Evolutionary conservation across 768 basidiomycete species (phyloP), one percentile per base, ranked within the genome.

Genomic region (Punctularia strigosozonata): DNA sequence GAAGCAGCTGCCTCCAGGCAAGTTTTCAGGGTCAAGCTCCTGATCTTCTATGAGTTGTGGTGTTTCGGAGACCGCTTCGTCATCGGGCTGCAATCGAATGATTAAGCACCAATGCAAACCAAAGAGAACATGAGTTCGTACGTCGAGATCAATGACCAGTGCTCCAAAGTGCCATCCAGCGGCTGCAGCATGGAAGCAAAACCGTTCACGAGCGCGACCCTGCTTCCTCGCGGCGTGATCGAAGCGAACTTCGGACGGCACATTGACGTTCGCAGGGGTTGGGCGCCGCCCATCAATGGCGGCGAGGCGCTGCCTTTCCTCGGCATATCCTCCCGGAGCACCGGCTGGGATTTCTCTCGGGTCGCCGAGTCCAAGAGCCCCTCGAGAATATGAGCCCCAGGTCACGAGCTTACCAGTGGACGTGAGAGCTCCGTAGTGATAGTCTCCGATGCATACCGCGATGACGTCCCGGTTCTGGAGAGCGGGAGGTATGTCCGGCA

Each of bases 111-210:
- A n/a, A n/a, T n/a, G n/a, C n/a, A n/a, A n/a, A n/a, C n/a, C n/a
- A n/a, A n/a, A n/a, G n/a, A n/a, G n/a, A n/a, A n/a, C n/a, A n/a
- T n/a, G 3, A 8, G 36, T 21, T 50, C 66, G 43, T 41, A 84
- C 85, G 64, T 88, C 77, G 20, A 89, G 63, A 53, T 89, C 85
- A 28, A 94, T 79, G 3, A 87, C 85, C 34, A 97, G 63, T 1
- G 89, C 88, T 6, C 89, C 91, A 40, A 73, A 83, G 50, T 97
- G 92, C 91, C 90, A 94, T 7, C 92, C 92, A 0, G 76, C 71
- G 3, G 91, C 87, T 4, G 87, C 72, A 4, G 80, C 77, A 1
- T 72, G 72, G 47, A 94, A 84, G 48, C 85, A 88, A 51, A 85
- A 95, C 46, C 68, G 65, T 35, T 77, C 64, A 42, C 65, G 73